Percentiles rank a stretch among this genome's conserved stretches.
phyloP scores from a whole-genome alignment of 768 basidiomycete species.

The Omphalotus guepiniiformis region DNA sequence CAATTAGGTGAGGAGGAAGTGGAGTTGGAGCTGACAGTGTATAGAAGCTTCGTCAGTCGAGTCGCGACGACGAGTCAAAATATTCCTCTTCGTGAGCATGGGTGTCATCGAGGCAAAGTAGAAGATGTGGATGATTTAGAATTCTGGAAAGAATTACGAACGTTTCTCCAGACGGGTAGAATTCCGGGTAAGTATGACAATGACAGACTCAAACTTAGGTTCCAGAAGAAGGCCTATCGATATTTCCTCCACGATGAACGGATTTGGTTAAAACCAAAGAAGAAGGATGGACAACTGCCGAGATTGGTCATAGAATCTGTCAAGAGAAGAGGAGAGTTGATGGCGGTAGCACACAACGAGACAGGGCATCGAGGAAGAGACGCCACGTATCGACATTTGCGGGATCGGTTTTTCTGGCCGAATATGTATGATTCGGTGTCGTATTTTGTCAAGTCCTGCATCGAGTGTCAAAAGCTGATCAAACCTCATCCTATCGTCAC shows the following conservation, averaged over 20 bases:
- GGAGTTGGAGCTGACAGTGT: no score
- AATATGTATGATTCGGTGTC: conserved; percentile 25
- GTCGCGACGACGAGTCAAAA: no score
- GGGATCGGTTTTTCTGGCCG: conserved; percentile 31
- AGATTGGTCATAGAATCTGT: conserved; percentile 19
- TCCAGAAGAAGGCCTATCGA: conserved; percentile 5
- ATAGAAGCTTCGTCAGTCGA: no score
- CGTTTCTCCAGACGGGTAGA: conserved; percentile 8
- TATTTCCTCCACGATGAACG: conserved; percentile 17
- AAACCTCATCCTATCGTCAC: conserved; percentile 16
- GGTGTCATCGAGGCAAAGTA: no score
- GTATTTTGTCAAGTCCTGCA: conserved; percentile 28
- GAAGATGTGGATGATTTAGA: not conserved
- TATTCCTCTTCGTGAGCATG: no score
- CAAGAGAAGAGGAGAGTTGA: conserved; percentile 9
- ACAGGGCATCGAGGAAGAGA: conserved; percentile 27
- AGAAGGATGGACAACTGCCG: conserved; percentile 10
- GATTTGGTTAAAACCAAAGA: conserved; percentile 16
- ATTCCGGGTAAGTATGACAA: conserved; percentile 6
- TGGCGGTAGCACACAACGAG: conserved; percentile 22
- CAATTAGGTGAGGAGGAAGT: no score
- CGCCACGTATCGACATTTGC: conserved; percentile 13
- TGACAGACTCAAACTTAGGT: conserved; percentile 5
- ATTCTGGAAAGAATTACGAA: conserved; percentile 14
- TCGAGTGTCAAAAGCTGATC: conserved; percentile 25